Base-by-base conservation (phyloP, 345 rosid species). In the Gossypium raimondii region DNA sequence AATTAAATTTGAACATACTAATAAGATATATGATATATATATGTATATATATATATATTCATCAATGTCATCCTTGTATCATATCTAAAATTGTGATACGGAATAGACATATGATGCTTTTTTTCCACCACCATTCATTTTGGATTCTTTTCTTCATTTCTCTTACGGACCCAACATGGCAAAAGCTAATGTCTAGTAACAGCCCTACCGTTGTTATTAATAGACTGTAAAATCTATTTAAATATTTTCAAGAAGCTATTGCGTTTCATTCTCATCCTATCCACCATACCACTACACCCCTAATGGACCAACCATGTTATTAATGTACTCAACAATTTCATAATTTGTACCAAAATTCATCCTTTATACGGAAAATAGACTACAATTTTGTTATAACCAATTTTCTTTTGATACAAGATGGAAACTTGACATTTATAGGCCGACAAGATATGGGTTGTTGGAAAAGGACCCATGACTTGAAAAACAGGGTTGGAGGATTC, bases 391-490 rank as follows among this genome's bases (percentile, higher is more conserved):
- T 11, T 11, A 47, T 6, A 11, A 65, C 44, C 14, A 11, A 61
- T 8, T 65, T 41, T 2, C 13, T 2, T 6, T 41, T 64, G 18
- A 27, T 43, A 20, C 16, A 25, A 67, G 57, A 14, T 13, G 72
- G 16, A 13, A 25, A 13, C 8, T 68, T 47, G 56, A 47, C 25
- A 67, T n/a, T 47, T 48, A 16, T 67, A 14, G 43, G 27, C 72
- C 57, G 24, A 68, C 44, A 68, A 68, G 58, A 68, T 16, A 68
- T 13, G 58, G 72, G 14, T 68, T 57, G 72, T 68, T 25, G 43
- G 58, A 50, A 50, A 68, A 50, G 3, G 72, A 68, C 44, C 44
- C 72, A 9, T 25, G 20, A 47, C 3, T 61, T 13, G 9, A 13
- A 25, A 5, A 34, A 64, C 41, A 41, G 69, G 69, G 69, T 41